These are phyloP conservation scores for Oryza longistaminata DNA, from an alignment of 176 grass and related monocot species.

Conservation along the genomic window DNA sequence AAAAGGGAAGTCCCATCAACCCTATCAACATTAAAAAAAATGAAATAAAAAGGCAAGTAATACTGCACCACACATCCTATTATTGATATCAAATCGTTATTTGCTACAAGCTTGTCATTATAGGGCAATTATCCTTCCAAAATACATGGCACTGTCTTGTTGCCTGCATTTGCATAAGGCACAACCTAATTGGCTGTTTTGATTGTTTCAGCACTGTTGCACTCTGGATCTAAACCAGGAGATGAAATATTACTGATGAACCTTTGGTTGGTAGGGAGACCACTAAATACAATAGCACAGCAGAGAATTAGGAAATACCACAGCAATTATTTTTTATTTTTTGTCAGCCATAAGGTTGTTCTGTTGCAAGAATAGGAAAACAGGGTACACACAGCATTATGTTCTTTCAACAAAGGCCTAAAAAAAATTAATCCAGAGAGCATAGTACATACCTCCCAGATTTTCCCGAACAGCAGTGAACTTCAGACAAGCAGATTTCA, in stretches of 20 bases:
- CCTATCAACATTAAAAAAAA: not conserved
- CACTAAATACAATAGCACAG: not conserved
- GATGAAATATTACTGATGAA: not conserved
- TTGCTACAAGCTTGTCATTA: too few species aligned
- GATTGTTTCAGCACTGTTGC: not conserved
- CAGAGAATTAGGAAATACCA: constrained; percentile 2
- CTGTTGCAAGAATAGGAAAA: not conserved
- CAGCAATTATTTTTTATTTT: not conserved
- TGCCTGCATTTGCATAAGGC: not conserved
- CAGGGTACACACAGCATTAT: not conserved
- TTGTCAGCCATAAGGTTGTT: not conserved
- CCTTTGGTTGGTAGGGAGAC: not conserved
- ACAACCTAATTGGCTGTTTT: not conserved
- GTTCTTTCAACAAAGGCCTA: constrained; percentile 9
- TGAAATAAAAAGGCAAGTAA: too few species aligned
- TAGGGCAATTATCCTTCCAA: not conserved
- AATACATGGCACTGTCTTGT: constrained; percentile 10
- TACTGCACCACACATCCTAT: not conserved
- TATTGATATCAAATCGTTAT: not conserved
- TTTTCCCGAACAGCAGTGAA: constrained; percentile 63
- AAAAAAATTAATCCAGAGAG: constrained; percentile 23
- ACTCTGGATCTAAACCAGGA: constrained; percentile 6
- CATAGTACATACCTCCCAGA: constrained; percentile 60
- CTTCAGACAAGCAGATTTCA: constrained; percentile 77
- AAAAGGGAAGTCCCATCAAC: not conserved